Base-by-base conservation (phyloP, 176 grass and related monocot species). In the Stipa capillata region DNA sequence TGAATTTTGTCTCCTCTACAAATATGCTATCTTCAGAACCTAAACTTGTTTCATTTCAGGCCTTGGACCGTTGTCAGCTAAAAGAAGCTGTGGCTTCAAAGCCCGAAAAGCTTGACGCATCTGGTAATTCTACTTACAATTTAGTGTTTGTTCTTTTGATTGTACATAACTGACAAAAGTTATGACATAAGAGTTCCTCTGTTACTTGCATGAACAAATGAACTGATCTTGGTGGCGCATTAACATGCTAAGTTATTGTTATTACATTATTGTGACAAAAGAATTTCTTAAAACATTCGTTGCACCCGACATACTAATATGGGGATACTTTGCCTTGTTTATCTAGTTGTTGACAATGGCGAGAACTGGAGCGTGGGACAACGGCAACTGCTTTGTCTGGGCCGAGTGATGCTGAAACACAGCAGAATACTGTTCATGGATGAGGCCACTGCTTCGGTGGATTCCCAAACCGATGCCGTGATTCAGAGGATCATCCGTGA, bases 311-410 rank as follows among this genome's bases (percentile, higher is more conserved):
- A 1, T 57, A 74, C 25, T 80, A 18, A 80, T 36, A 56, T 47
- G 28, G 56, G 27, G 4, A 53, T 62, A 32, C 8, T 53, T 23
- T 47, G 17, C 33, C 8, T 29, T 50, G 5, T 73, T 18, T 60
- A 68, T 29, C 18, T 76, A 99, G 96, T 99, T 81, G 92, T 89
- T 15, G 96, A 99, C 84, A 95, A 93, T 4, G 96, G 96, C 33
- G 96, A 99, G 84, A 99, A 99, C 70, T 99, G 96, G 96, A 99
- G 96, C 37, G 92, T 99, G 13, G 96, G 96, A 43, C 92, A 99
- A 57, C 84, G 96, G 33, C 96, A 99, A 53, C 88, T 99, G 37
- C 84, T 99, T 27, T 99, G 92, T 34, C 56, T 99, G 25, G 96
- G 96, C 4, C 83, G 96, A 12, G 96, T 99, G 33, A 99, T 99